Conservation (phyloP, 2,329 filamentous ascomycete genomes). For the Trichoderma semiorbis region DNA sequence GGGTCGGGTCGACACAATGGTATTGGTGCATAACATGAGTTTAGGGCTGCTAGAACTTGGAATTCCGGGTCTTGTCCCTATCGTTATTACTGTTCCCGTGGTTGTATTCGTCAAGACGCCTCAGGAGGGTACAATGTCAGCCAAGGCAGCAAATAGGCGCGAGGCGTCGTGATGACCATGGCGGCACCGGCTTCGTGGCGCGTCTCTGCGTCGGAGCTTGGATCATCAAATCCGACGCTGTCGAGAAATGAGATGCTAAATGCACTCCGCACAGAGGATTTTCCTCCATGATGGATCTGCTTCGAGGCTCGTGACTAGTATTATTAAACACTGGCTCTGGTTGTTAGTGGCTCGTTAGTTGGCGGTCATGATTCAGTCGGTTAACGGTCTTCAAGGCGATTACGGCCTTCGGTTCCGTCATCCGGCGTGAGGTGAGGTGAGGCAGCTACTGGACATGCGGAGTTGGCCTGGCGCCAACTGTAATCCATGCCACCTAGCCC, state of each 20-base stretch:
- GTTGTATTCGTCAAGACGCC: neutral
- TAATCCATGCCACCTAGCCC: neutral
- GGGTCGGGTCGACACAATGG: slow-evolving; percentile 7
- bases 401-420: slow-evolving; percentile 1
- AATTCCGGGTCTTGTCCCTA: neutral
- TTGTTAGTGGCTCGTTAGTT: neutral
- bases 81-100: neutral
- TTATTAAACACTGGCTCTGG: neutral
- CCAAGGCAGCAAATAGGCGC: neutral
- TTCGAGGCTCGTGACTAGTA: neutral
- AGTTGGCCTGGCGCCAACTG: neutral
- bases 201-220: neutral
- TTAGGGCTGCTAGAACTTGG: slow-evolving; percentile 9
- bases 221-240: neutral
- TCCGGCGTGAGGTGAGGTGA: slow-evolving; percentile 5
- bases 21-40: neutral
- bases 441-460: slow-evolving; percentile 5
- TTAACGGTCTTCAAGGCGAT: neutral
- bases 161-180: neutral
- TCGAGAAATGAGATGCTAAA: neutral
- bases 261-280: neutral
- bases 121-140: neutral
- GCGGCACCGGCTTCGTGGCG: neutral
- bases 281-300: neutral
- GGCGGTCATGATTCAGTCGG: neutral